phyloP scores from a whole-genome alignment of 768 basidiomycete genomes.

The Serendipita indica region DNA sequence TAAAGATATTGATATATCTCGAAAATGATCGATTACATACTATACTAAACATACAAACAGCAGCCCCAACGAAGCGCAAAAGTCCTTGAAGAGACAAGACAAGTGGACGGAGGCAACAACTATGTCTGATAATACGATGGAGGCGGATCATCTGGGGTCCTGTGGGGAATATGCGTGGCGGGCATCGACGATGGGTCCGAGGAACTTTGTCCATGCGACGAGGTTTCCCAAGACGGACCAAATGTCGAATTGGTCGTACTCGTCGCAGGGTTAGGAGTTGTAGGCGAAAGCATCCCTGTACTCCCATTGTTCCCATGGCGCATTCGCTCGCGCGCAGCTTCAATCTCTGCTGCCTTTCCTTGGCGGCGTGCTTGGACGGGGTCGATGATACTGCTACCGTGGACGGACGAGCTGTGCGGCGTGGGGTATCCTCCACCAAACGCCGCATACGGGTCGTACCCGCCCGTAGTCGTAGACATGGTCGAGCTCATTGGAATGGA shows the following conservation, averaged over 20 bases:
- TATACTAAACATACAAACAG: no score
- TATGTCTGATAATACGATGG: constrained; percentile 7
- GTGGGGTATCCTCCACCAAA: neutral
- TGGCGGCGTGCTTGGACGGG: neutral
- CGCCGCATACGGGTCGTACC: neutral
- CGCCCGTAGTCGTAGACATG: neutral
- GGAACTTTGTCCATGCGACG: neutral
- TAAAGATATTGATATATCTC: no score
- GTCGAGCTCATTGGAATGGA: neutral
- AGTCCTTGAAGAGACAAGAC: no score
- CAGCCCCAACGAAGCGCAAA: no score
- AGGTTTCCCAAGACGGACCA: neutral
- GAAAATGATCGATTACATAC: no score
- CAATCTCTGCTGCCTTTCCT: constrained; percentile 2
- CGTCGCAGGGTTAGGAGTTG: neutral
- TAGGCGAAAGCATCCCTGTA: neutral
- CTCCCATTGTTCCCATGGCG: neutral
- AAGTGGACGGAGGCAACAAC: neutral
- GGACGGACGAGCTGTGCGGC: neutral
- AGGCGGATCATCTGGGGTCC: constrained; percentile 2
- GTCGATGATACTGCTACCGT: no score
- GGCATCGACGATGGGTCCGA: neutral
- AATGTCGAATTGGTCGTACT: neutral
- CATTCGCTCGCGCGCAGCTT: neutral
- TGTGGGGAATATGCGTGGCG: neutral